Base-by-base conservation (phyloP, 2,329 filamentous ascomycete species). In the Talaromyces sp. region DNA sequence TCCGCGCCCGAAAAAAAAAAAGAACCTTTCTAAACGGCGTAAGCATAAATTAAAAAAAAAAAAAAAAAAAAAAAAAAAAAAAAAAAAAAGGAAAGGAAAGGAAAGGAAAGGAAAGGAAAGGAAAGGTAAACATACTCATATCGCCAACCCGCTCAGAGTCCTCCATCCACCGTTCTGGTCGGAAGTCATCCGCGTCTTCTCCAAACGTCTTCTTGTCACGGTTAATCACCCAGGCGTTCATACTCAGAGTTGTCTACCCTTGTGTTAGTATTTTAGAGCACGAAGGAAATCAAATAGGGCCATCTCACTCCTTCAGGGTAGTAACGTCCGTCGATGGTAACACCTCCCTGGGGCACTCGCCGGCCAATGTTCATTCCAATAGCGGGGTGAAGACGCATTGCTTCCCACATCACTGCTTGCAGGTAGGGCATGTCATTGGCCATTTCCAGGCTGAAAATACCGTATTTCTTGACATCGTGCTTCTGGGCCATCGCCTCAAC, bases 401-500 rank as follows among this genome's bases (percentile, higher is more conserved):
- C 58, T 55, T 69, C 67, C 28, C 66, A 62, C 17, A 69, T 59
- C 22, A 61, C 61, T 15, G 67, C 67, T 47, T 69, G 65, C 30
- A 69, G 54, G 57, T 67, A 80, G 0, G 76, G 72, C 65, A 76
- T 69, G 3, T 66, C 63, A 17, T 74, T 68, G 9, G 71, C 69
- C 62, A 75, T 71, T 28, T 62, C 61, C 13, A 72, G 61, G 6
- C 65, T 69, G 1, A 73, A 55, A 66, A 70, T 19, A 75, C 65
- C 55, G 17, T 28, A 17, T 6, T 51, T 39, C 39, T 33, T 44
- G 8, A 60, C 65, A 66, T 54, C 70, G 68, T 49, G 67, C 22
- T 3, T 59, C 54, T 27, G 63, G 64, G 42, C 65, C 15, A 28
- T 59, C 0, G 55, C 59, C 44, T 76, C 70, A 59, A 78, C 70